phyloP scores from a whole-genome alignment of 768 basidiomycete species.

The Lentinula aciculospora region DNA sequence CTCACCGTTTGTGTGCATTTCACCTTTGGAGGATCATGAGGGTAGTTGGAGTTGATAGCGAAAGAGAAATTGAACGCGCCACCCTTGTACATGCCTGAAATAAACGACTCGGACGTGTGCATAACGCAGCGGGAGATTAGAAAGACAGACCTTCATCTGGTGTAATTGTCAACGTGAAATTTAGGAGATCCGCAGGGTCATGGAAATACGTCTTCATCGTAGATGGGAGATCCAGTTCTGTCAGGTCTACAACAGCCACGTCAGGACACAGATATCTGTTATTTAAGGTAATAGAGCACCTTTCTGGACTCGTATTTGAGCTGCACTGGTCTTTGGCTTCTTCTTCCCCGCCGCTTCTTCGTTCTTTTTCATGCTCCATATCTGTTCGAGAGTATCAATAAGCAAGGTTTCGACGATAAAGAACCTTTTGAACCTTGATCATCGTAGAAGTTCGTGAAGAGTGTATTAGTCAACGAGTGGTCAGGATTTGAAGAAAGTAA shows the following conservation, averaged over 20 bases:
- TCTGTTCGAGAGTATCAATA: conserved; percentile 43
- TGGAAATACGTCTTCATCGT: conserved; percentile 97
- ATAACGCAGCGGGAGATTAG: neutral
- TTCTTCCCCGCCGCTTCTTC: conserved; percentile 96
- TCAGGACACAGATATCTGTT: neutral
- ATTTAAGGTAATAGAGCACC: conserved; percentile 40
- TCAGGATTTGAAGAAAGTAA: neutral
- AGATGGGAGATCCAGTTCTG: conserved; percentile 90
- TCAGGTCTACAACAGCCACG: conserved; percentile 59
- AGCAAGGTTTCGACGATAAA: neutral
- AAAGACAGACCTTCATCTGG: conserved; percentile 82
- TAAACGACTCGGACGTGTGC: neutral
- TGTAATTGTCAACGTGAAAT: conserved; percentile 91
- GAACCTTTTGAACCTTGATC: conserved; percentile 15
- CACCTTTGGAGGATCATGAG: conserved; percentile 98
- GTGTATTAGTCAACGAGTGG: conserved; percentile 6
- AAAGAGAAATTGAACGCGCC: conserved; percentile 93
- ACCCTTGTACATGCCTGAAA: conserved; percentile 94
- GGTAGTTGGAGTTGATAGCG: conserved; percentile 95
- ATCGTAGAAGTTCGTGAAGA: conserved; percentile 10
- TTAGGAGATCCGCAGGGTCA: conserved; percentile 90
- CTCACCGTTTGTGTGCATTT: conserved; percentile 91
- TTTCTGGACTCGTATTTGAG: conserved; percentile 99
- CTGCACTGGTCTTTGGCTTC: conserved; percentile 97
- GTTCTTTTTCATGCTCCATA: conserved; percentile 99